Evolutionary conservation across 2,329 filamentous ascomycete genomes (phyloP).

Genomic region (Aspergillus novoparasiticus): DNA sequence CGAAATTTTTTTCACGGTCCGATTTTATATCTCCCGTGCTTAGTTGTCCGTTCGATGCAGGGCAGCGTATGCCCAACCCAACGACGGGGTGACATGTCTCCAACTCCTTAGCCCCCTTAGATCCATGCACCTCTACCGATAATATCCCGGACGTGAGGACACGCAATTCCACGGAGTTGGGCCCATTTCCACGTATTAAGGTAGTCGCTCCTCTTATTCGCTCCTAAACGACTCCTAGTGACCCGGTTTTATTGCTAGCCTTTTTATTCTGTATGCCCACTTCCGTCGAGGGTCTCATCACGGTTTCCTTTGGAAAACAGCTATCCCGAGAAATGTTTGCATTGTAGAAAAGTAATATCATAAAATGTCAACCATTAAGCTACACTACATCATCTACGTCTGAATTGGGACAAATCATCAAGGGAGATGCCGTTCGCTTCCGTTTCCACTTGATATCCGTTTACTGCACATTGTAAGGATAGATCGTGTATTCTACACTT

Average conservation of each 20-base stretch:
- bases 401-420: neutral
- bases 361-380: neutral
- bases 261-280: neutral
- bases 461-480: neutral
- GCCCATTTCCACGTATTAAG: neutral
- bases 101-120: neutral
- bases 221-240: neutral
- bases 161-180: neutral
- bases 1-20: neutral
- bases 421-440: neutral
- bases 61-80: neutral
- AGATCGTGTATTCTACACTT: neutral
- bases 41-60: neutral
- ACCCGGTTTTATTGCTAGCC: neutral
- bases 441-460: neutral
- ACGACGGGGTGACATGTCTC: slow-evolving; percentile 1
- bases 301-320: neutral
- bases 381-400: neutral
- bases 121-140: neutral
- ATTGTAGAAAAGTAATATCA: neutral
- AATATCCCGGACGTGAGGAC: neutral
- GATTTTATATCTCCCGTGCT: neutral
- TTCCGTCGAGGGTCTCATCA: neutral
- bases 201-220: neutral
- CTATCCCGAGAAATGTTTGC: neutral